Evolutionary conservation across 2,329 filamentous ascomycete genomes (phyloP).

Genomic region (Falciphora oryzae): DNA sequence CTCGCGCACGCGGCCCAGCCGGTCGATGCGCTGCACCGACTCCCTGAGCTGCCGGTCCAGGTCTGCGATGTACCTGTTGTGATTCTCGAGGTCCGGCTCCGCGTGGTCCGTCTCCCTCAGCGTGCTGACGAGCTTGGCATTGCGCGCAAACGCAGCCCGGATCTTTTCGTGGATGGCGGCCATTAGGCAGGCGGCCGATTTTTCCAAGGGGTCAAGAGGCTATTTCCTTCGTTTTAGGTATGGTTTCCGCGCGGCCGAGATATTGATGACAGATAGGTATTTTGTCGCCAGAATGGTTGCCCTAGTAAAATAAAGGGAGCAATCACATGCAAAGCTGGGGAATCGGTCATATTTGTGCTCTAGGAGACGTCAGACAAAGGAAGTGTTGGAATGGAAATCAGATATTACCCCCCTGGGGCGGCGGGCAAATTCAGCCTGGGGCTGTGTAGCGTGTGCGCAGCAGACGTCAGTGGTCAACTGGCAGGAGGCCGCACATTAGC

Average conservation of each 20-base stretch:
- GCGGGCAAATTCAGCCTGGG: background rate
- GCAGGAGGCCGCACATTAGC: too few relatives aligned
- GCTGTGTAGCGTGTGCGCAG: background rate
- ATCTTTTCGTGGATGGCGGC: constrained; percentile 30
- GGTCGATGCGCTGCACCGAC: constrained; percentile 31
- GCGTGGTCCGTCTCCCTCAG: constrained; percentile 46
- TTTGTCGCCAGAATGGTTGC: too few relatives aligned
- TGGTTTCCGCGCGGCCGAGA: too few relatives aligned
- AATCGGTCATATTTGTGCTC: background rate
- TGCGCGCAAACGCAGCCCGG: constrained; percentile 31
- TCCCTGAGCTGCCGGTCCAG: constrained; percentile 34
- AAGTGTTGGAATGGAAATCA: background rate
- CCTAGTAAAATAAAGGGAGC: background rate
- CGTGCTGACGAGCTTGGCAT: constrained; percentile 37
- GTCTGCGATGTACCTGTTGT: constrained; percentile 37
- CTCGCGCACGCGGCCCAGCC: constrained; percentile 34
- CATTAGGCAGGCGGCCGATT: constrained; percentile 16
- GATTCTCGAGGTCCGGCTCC: constrained; percentile 36
- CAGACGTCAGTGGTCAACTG: background rate
- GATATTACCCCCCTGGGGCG: background rate
- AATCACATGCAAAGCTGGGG: background rate
- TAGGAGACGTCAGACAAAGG: background rate
- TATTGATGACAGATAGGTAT: too few relatives aligned
- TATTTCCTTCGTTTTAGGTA: background rate
- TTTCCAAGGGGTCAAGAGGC: background rate